Conservation (phyloP, 2,329 filamentous ascomycete species). For the Aspergillus novoparasiticus region DNA sequence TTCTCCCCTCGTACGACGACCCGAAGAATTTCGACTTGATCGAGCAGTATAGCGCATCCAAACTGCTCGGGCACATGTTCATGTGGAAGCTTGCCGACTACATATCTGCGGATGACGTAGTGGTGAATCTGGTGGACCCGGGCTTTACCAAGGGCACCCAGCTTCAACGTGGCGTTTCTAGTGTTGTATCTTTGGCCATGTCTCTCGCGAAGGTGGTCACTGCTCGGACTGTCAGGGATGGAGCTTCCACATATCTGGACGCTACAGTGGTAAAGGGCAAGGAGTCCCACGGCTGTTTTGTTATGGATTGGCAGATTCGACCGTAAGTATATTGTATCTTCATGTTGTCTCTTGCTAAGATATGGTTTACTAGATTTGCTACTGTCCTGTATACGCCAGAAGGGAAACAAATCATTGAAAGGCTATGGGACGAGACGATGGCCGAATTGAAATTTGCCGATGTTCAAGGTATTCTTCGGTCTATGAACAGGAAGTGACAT, state of each 20-base stretch:
- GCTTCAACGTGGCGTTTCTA: conserved; percentile 37
- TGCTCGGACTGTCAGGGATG: conserved; percentile 32
- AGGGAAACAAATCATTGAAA: conserved; percentile 37
- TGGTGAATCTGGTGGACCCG: conserved; percentile 53
- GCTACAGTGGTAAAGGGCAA: conserved; percentile 49
- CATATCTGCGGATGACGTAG: conserved; percentile 25
- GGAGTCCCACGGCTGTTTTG: conserved; percentile 55
- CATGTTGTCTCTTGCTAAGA: not conserved
- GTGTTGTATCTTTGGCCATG: conserved; percentile 2
- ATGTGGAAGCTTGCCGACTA: conserved; percentile 19
- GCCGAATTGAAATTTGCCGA: conserved; percentile 24
- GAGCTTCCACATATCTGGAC: conserved; percentile 53
- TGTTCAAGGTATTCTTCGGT: conserved; percentile 11
- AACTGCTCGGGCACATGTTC: conserved; percentile 5
- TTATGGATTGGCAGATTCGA: conserved; percentile 30
- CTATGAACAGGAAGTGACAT: not conserved
- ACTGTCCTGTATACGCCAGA: conserved; percentile 35
- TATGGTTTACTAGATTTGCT: conserved; percentile 5
- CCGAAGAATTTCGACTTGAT: not conserved
- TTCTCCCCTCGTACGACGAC: not conserved
- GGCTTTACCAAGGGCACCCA: conserved; percentile 48
- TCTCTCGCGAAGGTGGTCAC: conserved; percentile 17
- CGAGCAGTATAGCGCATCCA: not conserved
- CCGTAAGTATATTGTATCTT: not conserved
- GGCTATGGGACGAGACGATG: conserved; percentile 39